These are phyloP conservation scores for Cenchrus americanus DNA, from an alignment of 176 grass and related monocot species.

Conservation along the genomic window DNA sequence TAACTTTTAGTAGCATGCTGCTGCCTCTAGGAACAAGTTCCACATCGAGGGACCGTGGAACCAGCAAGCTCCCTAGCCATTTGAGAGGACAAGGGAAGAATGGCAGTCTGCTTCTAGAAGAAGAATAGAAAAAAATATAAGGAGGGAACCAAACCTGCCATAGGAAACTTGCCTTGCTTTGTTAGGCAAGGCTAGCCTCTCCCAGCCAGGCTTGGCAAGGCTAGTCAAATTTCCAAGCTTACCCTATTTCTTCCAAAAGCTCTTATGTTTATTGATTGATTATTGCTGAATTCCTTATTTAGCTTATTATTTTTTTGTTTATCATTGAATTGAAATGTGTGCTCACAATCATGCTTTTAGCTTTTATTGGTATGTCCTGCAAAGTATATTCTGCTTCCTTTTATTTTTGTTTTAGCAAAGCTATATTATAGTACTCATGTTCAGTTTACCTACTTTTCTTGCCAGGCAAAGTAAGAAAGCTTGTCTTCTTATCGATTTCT, in stretches of 20 bases:
- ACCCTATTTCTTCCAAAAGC: constrained; percentile 1
- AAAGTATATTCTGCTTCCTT: not conserved
- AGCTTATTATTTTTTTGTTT: not conserved
- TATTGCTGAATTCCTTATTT: not conserved
- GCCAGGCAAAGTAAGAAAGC: constrained; percentile 79
- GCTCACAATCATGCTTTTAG: not conserved
- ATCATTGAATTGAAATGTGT: not conserved
- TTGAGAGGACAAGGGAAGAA: too few relatives aligned
- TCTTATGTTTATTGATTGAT: constrained; percentile 22
- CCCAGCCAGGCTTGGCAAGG: not conserved
- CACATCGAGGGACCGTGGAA: too few relatives aligned
- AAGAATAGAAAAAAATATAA: not conserved
- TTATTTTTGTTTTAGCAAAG: not conserved
- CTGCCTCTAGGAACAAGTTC: not conserved
- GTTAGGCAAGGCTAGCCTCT: not conserved
- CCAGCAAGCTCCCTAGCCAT: too few relatives aligned
- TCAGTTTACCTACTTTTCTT: constrained; percentile 41
- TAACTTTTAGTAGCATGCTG: not conserved
- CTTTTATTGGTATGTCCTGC: constrained; percentile 15
- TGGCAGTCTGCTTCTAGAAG: not conserved
- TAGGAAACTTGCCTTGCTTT: not conserved
- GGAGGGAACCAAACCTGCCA: not conserved
- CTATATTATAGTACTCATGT: constrained; percentile 33
- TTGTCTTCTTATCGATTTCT: constrained; percentile 96
- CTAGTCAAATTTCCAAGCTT: not conserved